These are phyloP conservation scores for Fonsecaea pugnacius DNA, from an alignment of 2,329 filamentous ascomycete genomes.

Conservation along the genomic window DNA sequence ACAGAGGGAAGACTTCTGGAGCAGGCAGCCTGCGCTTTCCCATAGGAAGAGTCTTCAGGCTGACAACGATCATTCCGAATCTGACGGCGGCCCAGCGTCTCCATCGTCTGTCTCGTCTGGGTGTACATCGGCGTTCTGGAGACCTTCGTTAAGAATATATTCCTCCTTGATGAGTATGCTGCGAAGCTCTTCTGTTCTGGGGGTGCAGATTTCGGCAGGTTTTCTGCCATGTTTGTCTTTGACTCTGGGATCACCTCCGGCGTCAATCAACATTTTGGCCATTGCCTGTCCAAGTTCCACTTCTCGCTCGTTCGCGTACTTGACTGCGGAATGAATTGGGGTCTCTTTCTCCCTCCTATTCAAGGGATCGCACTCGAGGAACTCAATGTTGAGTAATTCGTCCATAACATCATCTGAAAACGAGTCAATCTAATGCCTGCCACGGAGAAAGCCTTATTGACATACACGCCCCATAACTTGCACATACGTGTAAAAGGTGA, in stretches of 20 bases:
- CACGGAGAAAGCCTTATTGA: conserved; percentile 33
- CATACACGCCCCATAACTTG: conserved; percentile 81
- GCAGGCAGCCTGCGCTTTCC: background rate
- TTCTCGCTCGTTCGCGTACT: conserved; percentile 54
- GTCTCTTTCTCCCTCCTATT: conserved; percentile 53
- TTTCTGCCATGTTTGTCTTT: conserved; percentile 55
- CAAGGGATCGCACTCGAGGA: conserved; percentile 54
- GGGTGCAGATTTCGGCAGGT: conserved; percentile 50
- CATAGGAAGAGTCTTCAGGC: background rate
- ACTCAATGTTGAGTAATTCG: conserved; percentile 53
- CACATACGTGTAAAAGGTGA: conserved; percentile 86
- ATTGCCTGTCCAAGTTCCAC: conserved; percentile 49
- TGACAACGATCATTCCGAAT: conserved; percentile 30
- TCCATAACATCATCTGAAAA: conserved; percentile 54
- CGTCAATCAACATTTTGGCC: conserved; percentile 56
- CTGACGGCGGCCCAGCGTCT: conserved; percentile 32
- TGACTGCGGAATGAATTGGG: conserved; percentile 52
- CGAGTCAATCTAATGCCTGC: conserved; percentile 8
- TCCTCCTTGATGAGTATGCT: conserved; percentile 50
- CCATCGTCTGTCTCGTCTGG: conserved; percentile 43
- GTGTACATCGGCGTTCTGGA: conserved; percentile 41
- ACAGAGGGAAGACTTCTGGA: background rate
- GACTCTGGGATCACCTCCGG: conserved; percentile 54
- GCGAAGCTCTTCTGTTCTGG: conserved; percentile 49
- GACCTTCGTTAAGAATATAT: conserved; percentile 53